Evolutionary conservation across 805 yeast genomes (phyloP).

Genomic region (Candida berthetii): DNA sequence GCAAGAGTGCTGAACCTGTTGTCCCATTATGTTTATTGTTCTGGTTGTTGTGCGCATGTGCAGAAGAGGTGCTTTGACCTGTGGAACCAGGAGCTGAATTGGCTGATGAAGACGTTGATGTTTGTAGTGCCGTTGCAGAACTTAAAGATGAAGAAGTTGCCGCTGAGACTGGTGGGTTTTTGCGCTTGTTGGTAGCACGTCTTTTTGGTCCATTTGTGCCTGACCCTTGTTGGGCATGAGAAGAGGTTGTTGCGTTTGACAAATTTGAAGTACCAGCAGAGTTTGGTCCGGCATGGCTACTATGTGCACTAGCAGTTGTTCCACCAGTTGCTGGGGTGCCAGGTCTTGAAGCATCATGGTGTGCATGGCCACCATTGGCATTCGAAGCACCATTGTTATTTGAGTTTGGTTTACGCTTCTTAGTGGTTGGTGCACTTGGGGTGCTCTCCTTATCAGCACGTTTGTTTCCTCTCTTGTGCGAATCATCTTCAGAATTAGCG

Average conservation of each 20-base stretch:
- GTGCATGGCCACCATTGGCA: not conserved
- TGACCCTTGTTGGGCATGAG: not conserved
- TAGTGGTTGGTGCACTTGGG: not conserved
- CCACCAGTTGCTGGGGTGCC: not conserved
- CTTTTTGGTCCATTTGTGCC: not conserved
- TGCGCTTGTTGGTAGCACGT: not conserved
- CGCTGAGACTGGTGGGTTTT: not conserved
- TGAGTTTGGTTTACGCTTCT: not conserved
- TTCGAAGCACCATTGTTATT: not conserved
- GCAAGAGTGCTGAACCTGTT: not conserved
- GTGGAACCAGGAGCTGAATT: not conserved
- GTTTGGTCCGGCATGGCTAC: not conserved
- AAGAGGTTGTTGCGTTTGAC: not conserved
- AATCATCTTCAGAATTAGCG: slow-evolving; percentile 15
- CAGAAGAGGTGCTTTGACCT: not conserved
- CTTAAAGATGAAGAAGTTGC: too few relatives aligned
- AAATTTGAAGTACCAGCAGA: not conserved
- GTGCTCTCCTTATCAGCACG: not conserved
- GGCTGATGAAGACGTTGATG: not conserved
- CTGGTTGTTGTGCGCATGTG: not conserved
- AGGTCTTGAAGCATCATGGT: not conserved
- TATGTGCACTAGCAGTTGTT: not conserved
- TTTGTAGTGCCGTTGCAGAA: not conserved
- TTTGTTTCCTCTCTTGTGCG: slow-evolving; percentile 2
- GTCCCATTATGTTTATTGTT: not conserved